A percentile compares a stretch with the other conserved stretches of the same genome.
phyloP scores from a whole-genome alignment of 257 asterid species.

The Solanum ossicruentum region DNA sequence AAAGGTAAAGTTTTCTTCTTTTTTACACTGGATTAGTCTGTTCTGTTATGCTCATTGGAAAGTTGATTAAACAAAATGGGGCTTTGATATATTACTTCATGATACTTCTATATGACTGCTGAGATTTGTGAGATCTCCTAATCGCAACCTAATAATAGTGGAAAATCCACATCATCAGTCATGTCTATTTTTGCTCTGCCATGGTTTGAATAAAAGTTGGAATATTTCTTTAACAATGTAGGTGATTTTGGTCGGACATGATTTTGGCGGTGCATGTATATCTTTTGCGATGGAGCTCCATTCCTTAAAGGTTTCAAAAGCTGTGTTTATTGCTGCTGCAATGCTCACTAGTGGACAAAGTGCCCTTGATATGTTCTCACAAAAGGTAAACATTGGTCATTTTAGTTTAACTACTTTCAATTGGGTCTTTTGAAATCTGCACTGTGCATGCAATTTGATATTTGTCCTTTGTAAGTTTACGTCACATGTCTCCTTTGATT shows the following conservation, averaged over 20 bases:
- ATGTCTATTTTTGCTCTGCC: neutral
- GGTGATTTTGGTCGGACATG: constrained; percentile 96
- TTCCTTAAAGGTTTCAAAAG: constrained; percentile 69
- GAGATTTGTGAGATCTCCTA: neutral
- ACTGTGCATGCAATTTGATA: neutral
- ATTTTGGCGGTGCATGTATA: constrained; percentile 95
- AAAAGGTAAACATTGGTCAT: constrained; percentile 37
- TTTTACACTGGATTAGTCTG: neutral
- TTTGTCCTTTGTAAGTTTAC: neutral
- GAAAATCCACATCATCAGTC: neutral
- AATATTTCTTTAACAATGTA: constrained; percentile 19
- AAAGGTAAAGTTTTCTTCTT: neutral
- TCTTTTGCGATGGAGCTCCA: constrained; percentile 78
- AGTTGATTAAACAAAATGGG: neutral
- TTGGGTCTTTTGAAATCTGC: neutral
- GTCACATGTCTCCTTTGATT: neutral
- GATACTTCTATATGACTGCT: neutral
- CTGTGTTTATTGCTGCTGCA: constrained; percentile 78
- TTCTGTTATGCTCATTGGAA: neutral
- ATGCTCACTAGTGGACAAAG: constrained; percentile 86
- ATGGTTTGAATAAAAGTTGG: neutral
- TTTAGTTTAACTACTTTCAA: neutral
- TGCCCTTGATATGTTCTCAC: constrained; percentile 83
- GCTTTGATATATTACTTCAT: neutral
- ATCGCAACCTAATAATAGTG: neutral